Evolutionary conservation across 2,329 filamentous ascomycete species (phyloP).

Genomic region (Monilinia fructigena): DNA sequence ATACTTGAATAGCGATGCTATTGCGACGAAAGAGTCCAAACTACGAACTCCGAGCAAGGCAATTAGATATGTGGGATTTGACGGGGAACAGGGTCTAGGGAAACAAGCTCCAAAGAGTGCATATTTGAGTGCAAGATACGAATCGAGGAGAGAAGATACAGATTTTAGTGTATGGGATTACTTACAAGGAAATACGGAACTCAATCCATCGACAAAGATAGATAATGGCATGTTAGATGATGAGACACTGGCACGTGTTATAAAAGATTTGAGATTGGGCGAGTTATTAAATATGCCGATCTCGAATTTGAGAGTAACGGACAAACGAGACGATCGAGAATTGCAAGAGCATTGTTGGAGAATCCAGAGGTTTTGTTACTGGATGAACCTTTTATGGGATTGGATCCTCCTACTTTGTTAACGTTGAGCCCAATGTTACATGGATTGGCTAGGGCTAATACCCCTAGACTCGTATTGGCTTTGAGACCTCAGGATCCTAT

Average conservation of each 20-base stretch:
- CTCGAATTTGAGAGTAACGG: slow-evolving; percentile 92
- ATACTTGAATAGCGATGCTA: slow-evolving; percentile 63
- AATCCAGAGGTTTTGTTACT: slow-evolving; percentile 79
- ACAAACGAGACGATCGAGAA: slow-evolving; percentile 81
- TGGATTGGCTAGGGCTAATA: slow-evolving; percentile 62
- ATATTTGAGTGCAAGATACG: slow-evolving; percentile 87
- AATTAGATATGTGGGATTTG: slow-evolving; percentile 89
- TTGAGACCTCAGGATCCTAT: slow-evolving; percentile 82
- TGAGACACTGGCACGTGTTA: slow-evolving; percentile 58
- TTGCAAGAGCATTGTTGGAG: slow-evolving; percentile 79
- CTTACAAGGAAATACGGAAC: slow-evolving; percentile 74
- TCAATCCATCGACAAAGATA: slow-evolving; percentile 67
- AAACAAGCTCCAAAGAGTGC: slow-evolving; percentile 61
- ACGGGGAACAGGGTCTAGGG: slow-evolving; percentile 63
- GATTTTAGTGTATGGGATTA: slow-evolving; percentile 85
- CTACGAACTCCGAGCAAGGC: slow-evolving; percentile 63
- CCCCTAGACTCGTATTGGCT: slow-evolving; percentile 72
- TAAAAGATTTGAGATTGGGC: slow-evolving; percentile 66
- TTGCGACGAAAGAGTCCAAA: slow-evolving; percentile 44
- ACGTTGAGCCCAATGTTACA: slow-evolving; percentile 70
- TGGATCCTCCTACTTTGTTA: slow-evolving; percentile 79
- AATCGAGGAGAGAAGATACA: slow-evolving; percentile 79
- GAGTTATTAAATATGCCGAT: slow-evolving; percentile 77
- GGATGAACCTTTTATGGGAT: slow-evolving; percentile 94
- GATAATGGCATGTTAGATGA: slow-evolving; percentile 51